Conservation (phyloP, 75 land plant genomes). For the Selaginella moellendorffii region DNA sequence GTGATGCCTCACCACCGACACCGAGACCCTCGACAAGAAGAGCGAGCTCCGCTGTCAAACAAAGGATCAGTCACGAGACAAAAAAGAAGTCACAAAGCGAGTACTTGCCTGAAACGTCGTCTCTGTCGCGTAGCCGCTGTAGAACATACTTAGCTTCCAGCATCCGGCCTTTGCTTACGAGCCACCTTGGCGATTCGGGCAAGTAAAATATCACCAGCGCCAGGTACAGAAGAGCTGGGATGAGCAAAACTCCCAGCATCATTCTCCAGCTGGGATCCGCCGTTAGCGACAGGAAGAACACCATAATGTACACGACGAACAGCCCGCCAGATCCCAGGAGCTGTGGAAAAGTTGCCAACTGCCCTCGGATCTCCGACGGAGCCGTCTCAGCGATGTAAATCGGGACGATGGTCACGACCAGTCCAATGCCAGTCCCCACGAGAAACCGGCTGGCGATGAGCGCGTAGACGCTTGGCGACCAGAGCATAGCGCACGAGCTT, state of each 20-base stretch:
- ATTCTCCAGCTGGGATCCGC: conserved; percentile 60
- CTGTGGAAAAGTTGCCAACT: conserved; percentile 75
- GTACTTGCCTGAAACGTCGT: conserved; percentile 92
- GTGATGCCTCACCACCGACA: neutral
- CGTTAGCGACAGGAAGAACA: conserved; percentile 71
- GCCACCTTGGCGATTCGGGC: conserved; percentile 96
- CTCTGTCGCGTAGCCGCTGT: conserved; percentile 58
- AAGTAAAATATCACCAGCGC: conserved; percentile 42
- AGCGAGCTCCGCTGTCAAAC: conserved; percentile 6
- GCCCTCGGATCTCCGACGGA: conserved; percentile 39
- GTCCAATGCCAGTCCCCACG: conserved; percentile 20
- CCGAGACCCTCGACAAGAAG: conserved; percentile 6
- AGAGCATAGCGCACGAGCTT: conserved; percentile 16
- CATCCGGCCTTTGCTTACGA: conserved; percentile 87
- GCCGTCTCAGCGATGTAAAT: conserved; percentile 25
- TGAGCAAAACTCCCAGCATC: conserved; percentile 60
- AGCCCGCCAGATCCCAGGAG: conserved; percentile 64
- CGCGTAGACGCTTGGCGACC: conserved; percentile 18
- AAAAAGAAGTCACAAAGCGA: too few relatives aligned
- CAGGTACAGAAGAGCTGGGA: conserved; percentile 51
- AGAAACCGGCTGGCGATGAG: conserved; percentile 22
- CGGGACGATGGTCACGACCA: conserved; percentile 23
- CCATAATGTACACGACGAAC: conserved; percentile 82
- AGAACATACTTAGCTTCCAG: conserved; percentile 56
- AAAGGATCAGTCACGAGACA: neutral